Conservation (phyloP, 306 rosid species). For the Fragaria ananassa region DNA sequence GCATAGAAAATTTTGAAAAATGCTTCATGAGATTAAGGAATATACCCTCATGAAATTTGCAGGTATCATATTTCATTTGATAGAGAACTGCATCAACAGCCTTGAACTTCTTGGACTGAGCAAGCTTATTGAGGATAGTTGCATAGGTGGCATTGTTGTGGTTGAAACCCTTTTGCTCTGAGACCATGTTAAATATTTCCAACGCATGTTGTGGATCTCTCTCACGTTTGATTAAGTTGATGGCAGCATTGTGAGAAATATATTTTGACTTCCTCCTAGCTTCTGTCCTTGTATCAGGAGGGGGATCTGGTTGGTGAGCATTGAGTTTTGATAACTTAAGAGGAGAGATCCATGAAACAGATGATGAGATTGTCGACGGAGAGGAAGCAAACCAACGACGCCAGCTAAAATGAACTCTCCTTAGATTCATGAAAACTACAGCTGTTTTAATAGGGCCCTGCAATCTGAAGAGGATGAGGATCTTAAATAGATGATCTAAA, state of each 20-base stretch:
- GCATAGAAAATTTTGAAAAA: conserved; percentile 52
- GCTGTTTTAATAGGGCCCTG: conserved; percentile 7
- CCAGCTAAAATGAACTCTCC: conserved; percentile 21
- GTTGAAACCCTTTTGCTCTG: conserved; percentile 71
- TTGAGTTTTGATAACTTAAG: conserved; percentile 41
- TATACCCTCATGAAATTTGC: conserved; percentile 76
- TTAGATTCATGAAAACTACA: conserved; percentile 40
- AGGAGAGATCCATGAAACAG: conserved; percentile 73
- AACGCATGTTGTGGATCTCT: conserved; percentile 79
- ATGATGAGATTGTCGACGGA: conserved; percentile 21
- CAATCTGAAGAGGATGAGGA: conserved; percentile 16
- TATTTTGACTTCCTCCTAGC: conserved; percentile 41
- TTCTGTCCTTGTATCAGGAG: conserved; percentile 34
- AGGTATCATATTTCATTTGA: conserved; percentile 76
- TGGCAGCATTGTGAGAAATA: conserved; percentile 59
- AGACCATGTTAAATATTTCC: conserved; percentile 62
- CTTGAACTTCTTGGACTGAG: conserved; percentile 56
- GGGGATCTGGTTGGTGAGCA: conserved; percentile 44
- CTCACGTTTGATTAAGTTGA: conserved; percentile 64
- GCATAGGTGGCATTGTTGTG: conserved; percentile 76
- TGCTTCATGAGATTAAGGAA: conserved; percentile 82
- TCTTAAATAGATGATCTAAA: not conserved
- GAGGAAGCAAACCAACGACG: conserved; percentile 24
- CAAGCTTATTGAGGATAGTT: conserved; percentile 68
- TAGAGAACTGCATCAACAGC: conserved; percentile 63